Conservation (phyloP, 2,329 filamentous ascomycete species). For the Aspergillus phoenicis region DNA sequence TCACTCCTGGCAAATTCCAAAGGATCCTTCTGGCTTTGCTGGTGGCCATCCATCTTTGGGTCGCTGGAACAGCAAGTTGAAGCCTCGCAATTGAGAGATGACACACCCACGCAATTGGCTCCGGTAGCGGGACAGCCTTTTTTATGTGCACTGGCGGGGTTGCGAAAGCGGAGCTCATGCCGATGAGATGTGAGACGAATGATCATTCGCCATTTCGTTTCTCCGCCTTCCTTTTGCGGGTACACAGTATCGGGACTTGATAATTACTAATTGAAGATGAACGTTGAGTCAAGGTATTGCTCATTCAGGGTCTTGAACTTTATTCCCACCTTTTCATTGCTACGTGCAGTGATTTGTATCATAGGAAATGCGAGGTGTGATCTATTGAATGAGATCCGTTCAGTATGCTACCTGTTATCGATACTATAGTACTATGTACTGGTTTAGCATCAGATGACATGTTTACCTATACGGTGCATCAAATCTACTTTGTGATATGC, state of each 20-base stretch:
- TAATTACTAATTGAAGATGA: neutral
- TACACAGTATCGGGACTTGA: constrained; percentile 18
- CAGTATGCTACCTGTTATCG: too few relatives aligned
- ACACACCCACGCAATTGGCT: constrained; percentile 17
- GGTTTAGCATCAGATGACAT: too few relatives aligned
- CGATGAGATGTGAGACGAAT: constrained; percentile 25
- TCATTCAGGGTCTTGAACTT: too few relatives aligned
- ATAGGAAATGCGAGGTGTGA: too few relatives aligned
- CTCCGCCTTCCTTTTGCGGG: constrained; percentile 20
- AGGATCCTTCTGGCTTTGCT: constrained; percentile 17
- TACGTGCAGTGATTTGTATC: too few relatives aligned
- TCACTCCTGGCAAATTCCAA: constrained; percentile 20
- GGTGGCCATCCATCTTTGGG: constrained; percentile 22
- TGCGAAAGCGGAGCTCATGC: constrained; percentile 31
- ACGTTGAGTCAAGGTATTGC: too few relatives aligned
- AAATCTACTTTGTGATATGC: too few relatives aligned
- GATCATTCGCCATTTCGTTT: constrained; percentile 18
- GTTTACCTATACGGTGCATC: too few relatives aligned
- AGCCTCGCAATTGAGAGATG: constrained; percentile 15
- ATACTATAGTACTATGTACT: too few relatives aligned
- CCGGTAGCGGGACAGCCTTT: constrained; percentile 23
- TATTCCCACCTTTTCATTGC: too few relatives aligned
- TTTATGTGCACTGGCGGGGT: constrained; percentile 30
- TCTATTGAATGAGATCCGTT: too few relatives aligned
- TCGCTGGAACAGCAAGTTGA: constrained; percentile 4